These are phyloP conservation scores for Geotrichum aggregatum DNA, from an alignment of 1,139 yeast genomes.

Conservation along the genomic window DNA sequence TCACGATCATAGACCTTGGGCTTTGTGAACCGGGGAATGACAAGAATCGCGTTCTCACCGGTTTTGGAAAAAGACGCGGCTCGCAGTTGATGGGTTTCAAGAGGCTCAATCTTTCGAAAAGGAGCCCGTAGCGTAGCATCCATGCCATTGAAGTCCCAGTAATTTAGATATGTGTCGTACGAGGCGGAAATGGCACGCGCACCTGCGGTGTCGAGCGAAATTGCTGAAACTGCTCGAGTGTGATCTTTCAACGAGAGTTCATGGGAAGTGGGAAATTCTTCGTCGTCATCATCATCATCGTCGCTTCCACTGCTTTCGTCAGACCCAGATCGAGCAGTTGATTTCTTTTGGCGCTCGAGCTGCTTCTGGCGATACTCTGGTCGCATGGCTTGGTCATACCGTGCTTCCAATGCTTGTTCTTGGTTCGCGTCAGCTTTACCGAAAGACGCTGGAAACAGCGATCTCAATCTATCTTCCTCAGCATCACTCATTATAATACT, in stretches of 20 bases:
- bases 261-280: conserved; percentile 36
- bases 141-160: conserved; percentile 41
- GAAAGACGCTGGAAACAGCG: conserved; percentile 17
- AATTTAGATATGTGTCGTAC: conserved; percentile 33
- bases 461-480: conserved; percentile 5
- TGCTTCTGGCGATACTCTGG: conserved; percentile 11
- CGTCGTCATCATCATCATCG: conserved; percentile 29
- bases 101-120: conserved; percentile 36
- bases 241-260: conserved; percentile 34
- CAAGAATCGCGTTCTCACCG: conserved; percentile 31
- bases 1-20: conserved; percentile 33
- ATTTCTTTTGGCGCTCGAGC: not conserved
- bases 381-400: conserved; percentile 16
- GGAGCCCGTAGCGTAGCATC: conserved; percentile 30
- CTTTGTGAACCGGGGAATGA: conserved; percentile 31
- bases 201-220: conserved; percentile 36
- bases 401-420: not conserved
- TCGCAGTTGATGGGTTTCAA: conserved; percentile 33
- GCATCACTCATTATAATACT: conserved; percentile 3
- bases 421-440: conserved; percentile 14
- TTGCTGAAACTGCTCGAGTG: conserved; percentile 31
- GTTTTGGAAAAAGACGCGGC: conserved; percentile 28
- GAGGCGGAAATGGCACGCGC: conserved; percentile 35
- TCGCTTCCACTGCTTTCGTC: conserved; percentile 19
- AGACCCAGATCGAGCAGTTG: not conserved